Base-by-base conservation (phyloP, 768 basidiomycete genomes). In the Trametes gibbosa region DNA sequence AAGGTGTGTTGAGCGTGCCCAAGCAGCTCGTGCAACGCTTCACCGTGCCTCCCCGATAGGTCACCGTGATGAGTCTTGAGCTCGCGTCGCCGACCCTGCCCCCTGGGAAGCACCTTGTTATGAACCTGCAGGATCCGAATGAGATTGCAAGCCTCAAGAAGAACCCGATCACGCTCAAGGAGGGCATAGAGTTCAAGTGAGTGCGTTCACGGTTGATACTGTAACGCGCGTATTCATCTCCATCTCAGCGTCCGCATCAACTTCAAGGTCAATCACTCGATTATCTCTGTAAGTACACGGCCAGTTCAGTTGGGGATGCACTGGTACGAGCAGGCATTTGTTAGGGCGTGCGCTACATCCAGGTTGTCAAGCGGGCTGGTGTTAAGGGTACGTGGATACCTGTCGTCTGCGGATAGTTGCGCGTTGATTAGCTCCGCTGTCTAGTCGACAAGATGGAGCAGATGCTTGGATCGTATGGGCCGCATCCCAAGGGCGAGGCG, bases 401-500 rank as follows among this genome's bases (percentile, higher is more conserved):
- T 54, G 46, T 55, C 51, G 29, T 58, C 55, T 40, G 25, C 43
- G 37, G 17, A 23, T 41, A n/a, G 16, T 50, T 14, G 34, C 40
- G 37, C 46, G 19, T 46, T 34, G 52, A 52, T 37, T 29, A 43
- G 56, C 10, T 19, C 34, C 54, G 2, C 19, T 17, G 24, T n/a
- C 10, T 32, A 95, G 95, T 96, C 67, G 96, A 96, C 74, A 96
- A 89, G 72, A 71, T 92, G 66, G 93, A 95, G 69, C 83, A 89
- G 66, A 98, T 98, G 96, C 81, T 98, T 21, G 96, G 96, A 17
- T 95, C 92, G 3, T 97, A 94, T 71, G 90, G 92, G 2, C 91
- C 93, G 17, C 76, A 80, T 56, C 77, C 85, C n/a, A 65, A 77
- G 2, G 84, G 81, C 34, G 78, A 86, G 24, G 69, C 89, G 5